Base-by-base conservation (phyloP, 2,329 filamentous ascomycete species). In the Exophiala calicioides region DNA sequence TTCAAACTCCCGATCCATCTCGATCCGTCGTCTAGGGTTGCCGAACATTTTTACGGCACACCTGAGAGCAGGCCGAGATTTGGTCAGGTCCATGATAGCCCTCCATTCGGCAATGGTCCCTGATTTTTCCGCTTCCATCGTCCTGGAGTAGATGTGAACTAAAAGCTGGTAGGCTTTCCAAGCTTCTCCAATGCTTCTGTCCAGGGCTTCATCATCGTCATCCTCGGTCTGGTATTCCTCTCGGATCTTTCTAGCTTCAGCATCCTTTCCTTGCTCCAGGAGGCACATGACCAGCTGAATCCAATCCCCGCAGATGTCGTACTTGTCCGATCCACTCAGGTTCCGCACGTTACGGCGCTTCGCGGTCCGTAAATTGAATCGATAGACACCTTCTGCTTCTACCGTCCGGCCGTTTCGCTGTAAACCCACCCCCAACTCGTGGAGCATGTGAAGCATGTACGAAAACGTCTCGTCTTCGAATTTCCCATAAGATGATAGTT, bases 331-430 rank as follows among this genome's bases (percentile, higher is more conserved):
- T 15, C 37, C 35, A 20, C 13, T n/a, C 21, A 40, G 21, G 9
- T 19, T 21, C 23, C 26, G 32, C 26, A 50, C 29, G 15, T 45
- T 34, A 27, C 29, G 24, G 6, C 15, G 29, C 24, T 45, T 42
- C 3, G 32, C 36, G 2, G 18, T 16, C 21, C 19, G 24, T 12
- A 44, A 23, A 19, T 37, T 51, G 19, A 36, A 47, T 18, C 48
- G 34, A 23, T 30, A 44, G 12, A 51, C 5, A 13, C 30, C 48
- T 38, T 51, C 48, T 3, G 48, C 48, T 29, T 51, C 48, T 4
- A 47, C 35, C 15, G 27, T n/a, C 6, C 48, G 30, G 31, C 48
- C 48, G 29, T 43, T 27, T 12, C 20, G 19, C 10, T 42, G 32
- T 23, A 47, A 35, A 7, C 23, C 20, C 12, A 31, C 10, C 13